Percentiles rank a stretch among this genome's conserved stretches.
Evolutionary conservation across 176 grass and related monocot genomes (phyloP).

Genomic region (Guadua angustifolia): DNA sequence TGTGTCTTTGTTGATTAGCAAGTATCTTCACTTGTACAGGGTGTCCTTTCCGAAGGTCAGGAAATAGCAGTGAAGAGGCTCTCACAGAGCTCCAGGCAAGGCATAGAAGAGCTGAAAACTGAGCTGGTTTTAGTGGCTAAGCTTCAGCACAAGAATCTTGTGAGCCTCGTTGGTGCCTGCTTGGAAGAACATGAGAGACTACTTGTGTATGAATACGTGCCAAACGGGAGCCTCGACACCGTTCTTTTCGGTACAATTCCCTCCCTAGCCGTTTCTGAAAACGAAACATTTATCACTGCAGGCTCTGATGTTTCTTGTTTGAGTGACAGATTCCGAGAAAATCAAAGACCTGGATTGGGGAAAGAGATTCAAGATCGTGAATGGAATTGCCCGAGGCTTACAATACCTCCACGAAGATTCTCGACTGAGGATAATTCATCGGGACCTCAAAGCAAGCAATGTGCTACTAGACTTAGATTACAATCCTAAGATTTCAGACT

Average conservation of each 20-base stretch:
- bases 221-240: conserved; percentile 64
- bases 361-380: background rate
- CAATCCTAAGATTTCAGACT: conserved; percentile 70
- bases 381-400: conserved; percentile 61
- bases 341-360: conserved; percentile 49
- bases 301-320: background rate
- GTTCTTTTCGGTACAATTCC: conserved; percentile 49
- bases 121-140: conserved; percentile 55
- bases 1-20: background rate
- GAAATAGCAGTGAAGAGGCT: conserved; percentile 63
- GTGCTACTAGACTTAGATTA: conserved; percentile 44
- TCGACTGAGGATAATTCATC: conserved; percentile 58
- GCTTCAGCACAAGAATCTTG: conserved; percentile 63
- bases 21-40: conserved; percentile 6
- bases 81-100: conserved; percentile 43
- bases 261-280: background rate
- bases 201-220: background rate
- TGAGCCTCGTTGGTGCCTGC: conserved; percentile 51
- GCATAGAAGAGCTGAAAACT: conserved; percentile 52
- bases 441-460: conserved; percentile 50
- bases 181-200: conserved; percentile 54
- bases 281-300: background rate
- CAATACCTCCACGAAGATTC: conserved; percentile 80
- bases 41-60: conserved; percentile 41
- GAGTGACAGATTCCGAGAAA: conserved; percentile 40